Base-by-base conservation (phyloP, 2,329 filamentous ascomycete genomes). In the Fusarium begoniae region DNA sequence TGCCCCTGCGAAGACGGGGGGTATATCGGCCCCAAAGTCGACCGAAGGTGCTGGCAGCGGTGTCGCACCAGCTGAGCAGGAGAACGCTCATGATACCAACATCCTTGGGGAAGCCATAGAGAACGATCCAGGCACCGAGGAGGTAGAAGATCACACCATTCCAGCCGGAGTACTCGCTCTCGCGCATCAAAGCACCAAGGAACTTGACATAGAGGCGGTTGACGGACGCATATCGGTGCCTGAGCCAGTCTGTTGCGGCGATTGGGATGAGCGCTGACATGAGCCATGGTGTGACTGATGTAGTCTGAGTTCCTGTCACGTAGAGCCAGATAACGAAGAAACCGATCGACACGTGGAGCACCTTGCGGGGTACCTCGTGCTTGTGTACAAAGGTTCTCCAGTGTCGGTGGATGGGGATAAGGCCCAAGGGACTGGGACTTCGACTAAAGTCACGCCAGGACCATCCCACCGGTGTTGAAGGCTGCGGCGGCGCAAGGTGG, bases 111-210 rank as follows among this genome's bases (percentile, higher is more conserved):
- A 97, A 94, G 81, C 94, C 94, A 75, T 90, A 90, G 75, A 98
- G 89, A 22, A 96, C 94, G 38, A 91, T 88, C 91, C 95, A 98
- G 35, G 95, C 92, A 64, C 96, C 96, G 13, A 98, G 89, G 15
- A 99, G 90, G 83, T 98, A 99, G 87, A 94, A 98, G 75, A 99
- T 97, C 76, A 98, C 96, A 59, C 96, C 96, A 81, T 99, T 99
- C 88, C 94, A 99, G 58, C 95, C 94, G 54, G 92, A 88, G 76
- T 96, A 97, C 84, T 99, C 96, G 74, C 93, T 96, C 85, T 99
- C 96, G 62, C 96, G 93, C 96, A 99, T 99, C 77, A 99, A 87
- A 2, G 95, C 94, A 53, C 96, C 96, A 20, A 98, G 85, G 43
- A 90, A 88, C 64, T 89, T 90, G 77, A 98, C 96, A 83, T 98